Percentiles rank a stretch among this genome's conserved stretches.
These are phyloP conservation scores for Starmera stellimalicola DNA, from an alignment of 1,139 yeast genomes.

Conservation along the genomic window DNA sequence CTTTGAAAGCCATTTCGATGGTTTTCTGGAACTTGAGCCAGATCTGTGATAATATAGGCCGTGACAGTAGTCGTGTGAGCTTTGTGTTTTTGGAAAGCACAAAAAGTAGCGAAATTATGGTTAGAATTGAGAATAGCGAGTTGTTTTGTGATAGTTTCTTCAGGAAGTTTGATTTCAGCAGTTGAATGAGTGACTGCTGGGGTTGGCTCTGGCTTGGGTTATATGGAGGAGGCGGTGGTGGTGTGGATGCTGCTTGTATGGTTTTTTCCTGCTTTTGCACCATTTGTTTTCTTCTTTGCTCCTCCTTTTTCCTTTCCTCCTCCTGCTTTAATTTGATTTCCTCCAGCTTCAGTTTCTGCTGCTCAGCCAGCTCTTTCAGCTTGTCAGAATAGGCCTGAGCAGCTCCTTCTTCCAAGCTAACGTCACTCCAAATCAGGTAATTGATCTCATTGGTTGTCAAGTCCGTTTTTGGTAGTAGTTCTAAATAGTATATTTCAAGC, in stretches of 20 bases:
- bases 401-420: slow-evolving; percentile 8
- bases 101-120: slow-evolving; percentile 2
- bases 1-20: slow-evolving; percentile 11
- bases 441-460: slow-evolving; percentile 12
- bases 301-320: slow-evolving; percentile 5
- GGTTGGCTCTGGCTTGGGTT: neutral
- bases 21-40: slow-evolving; percentile 5
- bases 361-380: slow-evolving; percentile 4
- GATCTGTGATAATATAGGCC: slow-evolving; percentile 2
- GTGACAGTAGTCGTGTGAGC: neutral
- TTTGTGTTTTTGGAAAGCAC: slow-evolving; percentile 2
- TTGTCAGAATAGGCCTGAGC: slow-evolving; percentile 6
- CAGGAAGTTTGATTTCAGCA: no score
- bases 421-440: slow-evolving; percentile 11
- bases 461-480: slow-evolving; percentile 12
- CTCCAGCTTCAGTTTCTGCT: slow-evolving; percentile 5
- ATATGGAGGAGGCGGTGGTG: neutral
- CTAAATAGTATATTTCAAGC: slow-evolving; percentile 14
- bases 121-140: slow-evolving; percentile 1
- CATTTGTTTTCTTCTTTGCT: slow-evolving; percentile 5
- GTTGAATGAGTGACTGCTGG: no score
- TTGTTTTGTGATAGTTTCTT: no score
- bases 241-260: neutral
- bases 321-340: slow-evolving; percentile 7
- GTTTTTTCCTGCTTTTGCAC: no score